These are phyloP conservation scores for Candida freyschussii DNA, from an alignment of 1,139 yeast species.

Conservation along the genomic window DNA sequence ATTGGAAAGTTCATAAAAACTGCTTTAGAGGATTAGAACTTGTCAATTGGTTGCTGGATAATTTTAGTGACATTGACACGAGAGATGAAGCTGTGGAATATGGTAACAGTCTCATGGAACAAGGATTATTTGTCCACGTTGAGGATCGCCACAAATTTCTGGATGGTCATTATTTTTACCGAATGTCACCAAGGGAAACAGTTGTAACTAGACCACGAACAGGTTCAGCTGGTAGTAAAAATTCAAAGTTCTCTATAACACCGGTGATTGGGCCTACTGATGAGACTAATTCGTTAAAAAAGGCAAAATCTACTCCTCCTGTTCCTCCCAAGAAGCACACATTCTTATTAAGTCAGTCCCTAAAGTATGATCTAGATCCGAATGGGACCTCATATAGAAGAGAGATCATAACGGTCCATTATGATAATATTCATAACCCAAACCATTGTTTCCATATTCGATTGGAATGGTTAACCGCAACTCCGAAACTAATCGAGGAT, in stretches of 20 bases:
- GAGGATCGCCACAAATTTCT: conserved; percentile 76
- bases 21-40: conserved; percentile 85
- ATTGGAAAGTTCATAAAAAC: conserved; percentile 69
- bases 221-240: conserved; percentile 11
- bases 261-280: conserved; percentile 15
- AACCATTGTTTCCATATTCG: conserved; percentile 91
- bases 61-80: conserved; percentile 71
- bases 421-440: conserved; percentile 90
- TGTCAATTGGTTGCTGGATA: conserved; percentile 78
- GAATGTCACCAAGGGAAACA: conserved; percentile 35
- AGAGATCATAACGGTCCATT: conserved; percentile 78
- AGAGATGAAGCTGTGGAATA: conserved; percentile 77
- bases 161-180: conserved; percentile 92
- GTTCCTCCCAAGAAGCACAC: conserved; percentile 15
- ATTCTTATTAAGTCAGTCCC: conserved; percentile 39
- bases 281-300: conserved; percentile 12
- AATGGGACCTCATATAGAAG: conserved; percentile 65
- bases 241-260: conserved; percentile 15
- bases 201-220: conserved; percentile 10
- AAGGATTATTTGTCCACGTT: conserved; percentile 73
- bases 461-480: conserved; percentile 88
- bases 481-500: conserved; percentile 86
- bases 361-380: conserved; percentile 76
- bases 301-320: conserved; percentile 4
- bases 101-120: conserved; percentile 73